Base-by-base conservation (phyloP, 2,329 filamentous ascomycete genomes). In the Cordyceps farinosa region DNA sequence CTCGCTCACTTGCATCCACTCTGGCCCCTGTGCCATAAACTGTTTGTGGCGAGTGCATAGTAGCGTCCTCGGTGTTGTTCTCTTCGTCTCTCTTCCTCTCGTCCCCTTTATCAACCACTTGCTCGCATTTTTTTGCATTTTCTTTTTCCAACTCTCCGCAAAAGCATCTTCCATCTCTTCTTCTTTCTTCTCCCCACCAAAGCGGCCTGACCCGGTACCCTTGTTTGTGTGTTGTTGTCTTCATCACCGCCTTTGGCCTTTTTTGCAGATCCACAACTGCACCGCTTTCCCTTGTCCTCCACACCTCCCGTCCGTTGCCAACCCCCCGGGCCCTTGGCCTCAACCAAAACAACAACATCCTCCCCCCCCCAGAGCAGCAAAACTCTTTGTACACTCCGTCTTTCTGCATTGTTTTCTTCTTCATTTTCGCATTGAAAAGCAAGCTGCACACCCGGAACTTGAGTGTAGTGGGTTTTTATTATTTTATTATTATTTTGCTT, bases 1-100 rank as follows among this genome's bases (percentile, higher is more conserved):
- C 62, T 66, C 66, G 67, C n/a, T 54, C 51, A 29, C 40, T 17
- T 4, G 55, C 55, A 57, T 57, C 55, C 55, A 57, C 55, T 47
- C 55, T 57, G 42, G 32, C 54, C 54, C 54, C 42, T 48, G 29
- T 34, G 32, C 42, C 42, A 17, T 57, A 36, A 56, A 57, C 55
- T 48, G 55, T 57, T 57, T 57, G 55, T 48, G 55, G 55, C 55
- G 32, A 57, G 42, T 4, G 38, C 38, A 22, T 22, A 22, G 53
- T 30, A 48, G 62, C 66, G 63, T 63, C 68, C 67, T 51, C 29
- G 5, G 6, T 3, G n/a, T 30, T 29, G 22, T 50, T 22, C 32
- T 34, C 32, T 36, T 38, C 30, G 3, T 50, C 47, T 22, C 11
- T 50, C 47, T 22, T 50, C 9, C 9, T 50, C 34, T 50, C 9